phyloP scores from a whole-genome alignment of 2,329 filamentous ascomycete genomes.

The Xylaria arbuscula region DNA sequence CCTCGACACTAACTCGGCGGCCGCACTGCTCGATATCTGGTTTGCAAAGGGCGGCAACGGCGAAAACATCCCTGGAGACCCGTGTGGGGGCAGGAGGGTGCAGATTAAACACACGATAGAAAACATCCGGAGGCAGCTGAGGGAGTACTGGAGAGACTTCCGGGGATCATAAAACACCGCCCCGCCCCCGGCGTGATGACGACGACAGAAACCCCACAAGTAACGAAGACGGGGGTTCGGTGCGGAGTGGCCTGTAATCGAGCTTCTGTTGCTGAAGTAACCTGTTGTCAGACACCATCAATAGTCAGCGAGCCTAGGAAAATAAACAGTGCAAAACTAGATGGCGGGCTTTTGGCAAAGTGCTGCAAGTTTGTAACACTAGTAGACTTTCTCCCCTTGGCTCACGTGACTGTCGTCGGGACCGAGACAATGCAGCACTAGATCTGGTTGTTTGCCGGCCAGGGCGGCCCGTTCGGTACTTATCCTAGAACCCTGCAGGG shows the following conservation, averaged over 20 bases:
- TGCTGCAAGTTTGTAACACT: too few relatives aligned
- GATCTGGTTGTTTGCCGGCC: neutral
- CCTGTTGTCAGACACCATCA: neutral
- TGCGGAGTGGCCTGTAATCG: neutral
- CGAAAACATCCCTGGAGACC: conserved; percentile 7
- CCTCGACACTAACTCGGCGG: conserved; percentile 19
- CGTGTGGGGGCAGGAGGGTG: conserved; percentile 13
- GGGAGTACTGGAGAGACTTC: conserved; percentile 23
- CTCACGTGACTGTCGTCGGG: neutral
- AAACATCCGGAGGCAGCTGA: conserved; percentile 21
- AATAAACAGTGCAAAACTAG: too few relatives aligned
- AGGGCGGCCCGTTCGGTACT: neutral
- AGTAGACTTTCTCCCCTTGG: neutral
- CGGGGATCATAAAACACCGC: neutral
- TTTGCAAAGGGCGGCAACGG: conserved; percentile 15
- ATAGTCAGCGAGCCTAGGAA: neutral
- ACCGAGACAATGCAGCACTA: neutral
- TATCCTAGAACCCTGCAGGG: neutral
- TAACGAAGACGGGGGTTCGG: neutral
- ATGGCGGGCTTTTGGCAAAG: too few relatives aligned
- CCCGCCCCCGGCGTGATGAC: neutral
- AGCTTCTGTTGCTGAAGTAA: neutral
- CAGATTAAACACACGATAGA: conserved; percentile 26
- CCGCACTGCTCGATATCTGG: conserved; percentile 20
- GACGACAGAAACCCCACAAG: neutral